Conservation (phyloP, 495 filamentous ascomycete genomes). For the Paragyromitra xinjiangensis region DNA sequence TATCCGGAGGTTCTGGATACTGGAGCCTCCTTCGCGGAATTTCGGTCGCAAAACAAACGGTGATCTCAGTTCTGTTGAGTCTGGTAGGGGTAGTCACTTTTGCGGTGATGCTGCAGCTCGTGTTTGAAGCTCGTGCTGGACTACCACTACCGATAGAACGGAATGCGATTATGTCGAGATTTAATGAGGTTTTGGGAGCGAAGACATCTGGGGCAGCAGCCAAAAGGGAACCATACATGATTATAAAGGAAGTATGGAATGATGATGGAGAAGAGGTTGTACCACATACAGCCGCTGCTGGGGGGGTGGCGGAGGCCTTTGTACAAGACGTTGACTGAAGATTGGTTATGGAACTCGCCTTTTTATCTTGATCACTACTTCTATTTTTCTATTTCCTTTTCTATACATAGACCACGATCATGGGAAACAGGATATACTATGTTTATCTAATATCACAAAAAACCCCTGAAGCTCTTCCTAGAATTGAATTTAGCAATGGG, state of each 20-base stretch:
- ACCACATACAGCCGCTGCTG: background rate
- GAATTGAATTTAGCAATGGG: background rate
- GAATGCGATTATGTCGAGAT: constrained; percentile 44
- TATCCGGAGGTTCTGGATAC: constrained; percentile 28
- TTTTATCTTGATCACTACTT: background rate
- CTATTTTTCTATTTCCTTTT: background rate
- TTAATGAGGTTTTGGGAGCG: constrained; percentile 44
- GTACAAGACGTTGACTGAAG: background rate
- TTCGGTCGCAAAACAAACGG: constrained; percentile 48
- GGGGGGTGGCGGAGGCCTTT: background rate
- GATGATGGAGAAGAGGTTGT: constrained; percentile 9
- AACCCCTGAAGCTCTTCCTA: background rate
- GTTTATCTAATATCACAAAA: constrained; percentile 5
- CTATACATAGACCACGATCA: constrained; percentile 24
- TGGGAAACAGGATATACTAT: constrained; percentile 8
- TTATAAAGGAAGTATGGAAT: constrained; percentile 13
- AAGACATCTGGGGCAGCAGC: constrained; percentile 16
- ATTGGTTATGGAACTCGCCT: background rate
- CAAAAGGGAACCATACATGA: constrained; percentile 1
- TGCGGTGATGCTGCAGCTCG: constrained; percentile 49
- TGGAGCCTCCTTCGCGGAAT: constrained; percentile 40
- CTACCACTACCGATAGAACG: constrained; percentile 43
- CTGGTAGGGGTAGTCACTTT: constrained; percentile 52
- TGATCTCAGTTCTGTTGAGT: constrained; percentile 48
- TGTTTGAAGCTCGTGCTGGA: constrained; percentile 56